Evolutionary conservation across 345 rosid species (phyloP).

Genomic region (Viola odorata): DNA sequence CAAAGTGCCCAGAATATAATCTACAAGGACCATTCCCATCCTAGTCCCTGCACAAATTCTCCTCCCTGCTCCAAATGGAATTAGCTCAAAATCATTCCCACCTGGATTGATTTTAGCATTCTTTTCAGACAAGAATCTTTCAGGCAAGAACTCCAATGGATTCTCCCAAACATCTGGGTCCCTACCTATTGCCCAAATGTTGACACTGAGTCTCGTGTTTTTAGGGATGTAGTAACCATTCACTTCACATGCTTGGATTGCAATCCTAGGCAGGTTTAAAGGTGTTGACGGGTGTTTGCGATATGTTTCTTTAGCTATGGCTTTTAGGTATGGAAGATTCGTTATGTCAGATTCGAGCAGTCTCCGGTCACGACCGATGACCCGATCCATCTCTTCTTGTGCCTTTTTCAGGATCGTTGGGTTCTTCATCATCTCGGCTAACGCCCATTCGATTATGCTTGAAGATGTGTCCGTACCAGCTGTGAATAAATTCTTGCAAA

Average conservation of each 20-base stretch:
- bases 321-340: constrained; percentile 43
- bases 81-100: constrained; percentile 47
- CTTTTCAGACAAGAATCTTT: constrained; percentile 34
- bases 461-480: constrained; percentile 69
- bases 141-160: constrained; percentile 39
- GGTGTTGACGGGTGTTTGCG: constrained; percentile 61
- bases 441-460: constrained; percentile 54
- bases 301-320: constrained; percentile 50
- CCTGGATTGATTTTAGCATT: constrained; percentile 31
- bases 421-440: constrained; percentile 42
- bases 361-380: constrained; percentile 45
- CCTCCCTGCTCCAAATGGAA: constrained; percentile 52
- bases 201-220: constrained; percentile 37
- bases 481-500: constrained; percentile 41
- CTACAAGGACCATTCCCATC: constrained; percentile 47
- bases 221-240: constrained; percentile 47
- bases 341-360: constrained; percentile 46
- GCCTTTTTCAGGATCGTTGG: constrained; percentile 36
- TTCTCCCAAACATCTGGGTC: constrained; percentile 49
- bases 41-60: constrained; percentile 55
- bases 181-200: constrained; percentile 64
- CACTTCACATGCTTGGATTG: constrained; percentile 35
- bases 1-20: constrained; percentile 45
- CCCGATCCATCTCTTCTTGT: constrained; percentile 59
- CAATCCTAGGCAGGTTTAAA: constrained; percentile 39